Conservation (phyloP, 257 asterid species). For the Striga asiatica region DNA sequence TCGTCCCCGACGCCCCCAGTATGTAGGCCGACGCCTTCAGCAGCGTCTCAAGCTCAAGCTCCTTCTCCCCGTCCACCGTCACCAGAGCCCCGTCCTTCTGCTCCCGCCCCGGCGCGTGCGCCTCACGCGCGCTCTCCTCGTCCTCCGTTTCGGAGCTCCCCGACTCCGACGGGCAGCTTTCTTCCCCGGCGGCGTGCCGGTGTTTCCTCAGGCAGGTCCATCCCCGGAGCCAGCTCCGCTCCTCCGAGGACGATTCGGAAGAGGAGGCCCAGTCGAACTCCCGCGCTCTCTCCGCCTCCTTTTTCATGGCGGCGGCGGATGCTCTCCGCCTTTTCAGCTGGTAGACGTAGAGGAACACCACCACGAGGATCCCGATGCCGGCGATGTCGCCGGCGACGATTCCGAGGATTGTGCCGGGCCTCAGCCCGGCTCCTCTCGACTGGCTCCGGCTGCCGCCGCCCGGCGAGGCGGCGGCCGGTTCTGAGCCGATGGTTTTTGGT, state of each 20-base stretch:
- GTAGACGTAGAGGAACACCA: constrained; percentile 40
- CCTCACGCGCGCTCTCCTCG: constrained; percentile 7
- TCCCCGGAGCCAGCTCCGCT: constrained; percentile 55
- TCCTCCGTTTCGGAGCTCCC: constrained; percentile 28
- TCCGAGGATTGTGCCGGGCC: constrained; percentile 47
- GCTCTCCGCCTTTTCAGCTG: constrained; percentile 35
- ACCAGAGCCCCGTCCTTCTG: constrained; percentile 68
- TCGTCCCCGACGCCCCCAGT: constrained; percentile 82
- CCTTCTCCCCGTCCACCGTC: constrained; percentile 72
- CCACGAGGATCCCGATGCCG: constrained; percentile 41
- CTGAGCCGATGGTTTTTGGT: constrained; percentile 48
- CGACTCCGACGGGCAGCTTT: constrained; percentile 33
- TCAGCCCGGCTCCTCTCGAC: constrained; percentile 22
- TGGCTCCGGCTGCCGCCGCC: constrained; percentile 14
- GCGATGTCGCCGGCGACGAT: constrained; percentile 63
- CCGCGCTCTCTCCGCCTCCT: constrained; percentile 33
- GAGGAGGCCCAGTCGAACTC: constrained; percentile 85
- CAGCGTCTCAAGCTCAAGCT: constrained; percentile 71
- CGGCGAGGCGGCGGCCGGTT: constrained; percentile 29
- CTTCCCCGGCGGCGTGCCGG: constrained; percentile 22
- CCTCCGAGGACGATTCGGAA: constrained; percentile 46
- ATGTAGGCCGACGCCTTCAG: constrained; percentile 90
- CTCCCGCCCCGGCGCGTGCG: constrained; percentile 14
- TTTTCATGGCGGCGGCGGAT: constrained; percentile 16
- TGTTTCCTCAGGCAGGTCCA: constrained; percentile 66